Conservation (phyloP, 2,329 filamentous ascomycete species). For the Coniella vitis region DNA sequence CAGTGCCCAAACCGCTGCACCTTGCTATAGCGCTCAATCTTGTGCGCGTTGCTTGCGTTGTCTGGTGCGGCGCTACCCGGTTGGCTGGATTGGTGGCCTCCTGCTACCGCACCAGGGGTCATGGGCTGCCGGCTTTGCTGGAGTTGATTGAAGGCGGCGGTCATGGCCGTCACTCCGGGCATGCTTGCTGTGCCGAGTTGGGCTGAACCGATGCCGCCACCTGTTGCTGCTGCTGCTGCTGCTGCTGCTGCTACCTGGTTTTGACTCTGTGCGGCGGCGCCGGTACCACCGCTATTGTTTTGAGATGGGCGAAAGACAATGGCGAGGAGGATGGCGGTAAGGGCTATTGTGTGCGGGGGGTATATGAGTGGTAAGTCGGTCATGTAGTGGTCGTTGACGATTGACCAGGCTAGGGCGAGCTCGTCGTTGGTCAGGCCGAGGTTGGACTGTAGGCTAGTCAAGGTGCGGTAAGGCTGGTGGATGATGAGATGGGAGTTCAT, state of each 20-base stretch:
- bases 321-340: slow-evolving; percentile 76
- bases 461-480: slow-evolving; percentile 82
- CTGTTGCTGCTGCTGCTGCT: too few species aligned
- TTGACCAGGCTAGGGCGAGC: slow-evolving; percentile 65
- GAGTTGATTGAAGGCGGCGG: slow-evolving; percentile 41
- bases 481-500: slow-evolving; percentile 85
- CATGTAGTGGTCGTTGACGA: slow-evolving; percentile 89
- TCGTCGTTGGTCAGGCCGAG: slow-evolving; percentile 74
- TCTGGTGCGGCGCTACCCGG: slow-evolving; percentile 2
- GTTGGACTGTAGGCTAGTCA: slow-evolving; percentile 63
- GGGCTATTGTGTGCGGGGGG: slow-evolving; percentile 80
- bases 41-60: slow-evolving; percentile 18
- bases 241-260: slow-evolving; percentile 17
- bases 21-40: slow-evolving; percentile 51
- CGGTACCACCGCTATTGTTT: slow-evolving; percentile 23
- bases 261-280: slow-evolving; percentile 18
- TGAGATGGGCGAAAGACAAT: slow-evolving; percentile 67
- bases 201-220: slow-evolving; percentile 14
- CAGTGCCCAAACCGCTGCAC: slow-evolving; percentile 64
- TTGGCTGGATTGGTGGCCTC: slow-evolving; percentile 18
- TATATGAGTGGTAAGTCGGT: slow-evolving; percentile 84
- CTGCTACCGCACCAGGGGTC: slow-evolving; percentile 14
- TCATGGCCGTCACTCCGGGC: slow-evolving; percentile 42
- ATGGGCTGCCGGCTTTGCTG: slow-evolving; percentile 26
- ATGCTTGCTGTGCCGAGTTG: slow-evolving; percentile 16